These are phyloP conservation scores for Gymnopilus junonius DNA, from an alignment of 768 basidiomycete species.

Conservation along the genomic window DNA sequence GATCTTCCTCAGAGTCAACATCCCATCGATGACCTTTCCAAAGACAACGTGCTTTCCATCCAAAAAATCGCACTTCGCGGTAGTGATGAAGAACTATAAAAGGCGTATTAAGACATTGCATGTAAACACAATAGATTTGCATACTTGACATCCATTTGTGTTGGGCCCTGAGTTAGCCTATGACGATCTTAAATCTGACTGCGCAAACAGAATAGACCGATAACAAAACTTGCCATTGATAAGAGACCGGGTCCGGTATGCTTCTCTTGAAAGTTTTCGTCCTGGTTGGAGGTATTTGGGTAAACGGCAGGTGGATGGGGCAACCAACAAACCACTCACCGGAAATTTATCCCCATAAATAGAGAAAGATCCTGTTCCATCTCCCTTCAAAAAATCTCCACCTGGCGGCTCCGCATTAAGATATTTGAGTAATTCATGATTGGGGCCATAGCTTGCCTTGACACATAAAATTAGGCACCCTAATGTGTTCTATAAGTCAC, in stretches of 20 bases:
- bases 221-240: slow-evolving; percentile 73
- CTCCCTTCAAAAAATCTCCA: slow-evolving; percentile 93
- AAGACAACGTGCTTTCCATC: slow-evolving; percentile 96
- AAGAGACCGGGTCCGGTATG: slow-evolving; percentile 86
- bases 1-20: slow-evolving; percentile 95
- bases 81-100: slow-evolving; percentile 93
- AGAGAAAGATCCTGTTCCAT: slow-evolving; percentile 96
- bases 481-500: slow-evolving; percentile 33
- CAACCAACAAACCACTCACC: slow-evolving; percentile 44
- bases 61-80: slow-evolving; percentile 92
- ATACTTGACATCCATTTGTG: slow-evolving; percentile 90
- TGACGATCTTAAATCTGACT: neutral
- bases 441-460: slow-evolving; percentile 60
- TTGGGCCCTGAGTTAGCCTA: slow-evolving; percentile 95
- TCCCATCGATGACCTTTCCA: slow-evolving; percentile 87
- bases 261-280: slow-evolving; percentile 94
- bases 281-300: slow-evolving; percentile 46
- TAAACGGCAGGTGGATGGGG: neutral
- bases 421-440: neutral
- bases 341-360: slow-evolving; percentile 96
- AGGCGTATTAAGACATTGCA: neutral
- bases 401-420: slow-evolving; percentile 44
- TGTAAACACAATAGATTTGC: slow-evolving; percentile 7
- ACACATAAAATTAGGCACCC: slow-evolving; percentile 95
- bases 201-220: neutral